These are phyloP conservation scores for Pleodorina starrii DNA, from an alignment of 139 green algal species.

Conservation along the genomic window DNA sequence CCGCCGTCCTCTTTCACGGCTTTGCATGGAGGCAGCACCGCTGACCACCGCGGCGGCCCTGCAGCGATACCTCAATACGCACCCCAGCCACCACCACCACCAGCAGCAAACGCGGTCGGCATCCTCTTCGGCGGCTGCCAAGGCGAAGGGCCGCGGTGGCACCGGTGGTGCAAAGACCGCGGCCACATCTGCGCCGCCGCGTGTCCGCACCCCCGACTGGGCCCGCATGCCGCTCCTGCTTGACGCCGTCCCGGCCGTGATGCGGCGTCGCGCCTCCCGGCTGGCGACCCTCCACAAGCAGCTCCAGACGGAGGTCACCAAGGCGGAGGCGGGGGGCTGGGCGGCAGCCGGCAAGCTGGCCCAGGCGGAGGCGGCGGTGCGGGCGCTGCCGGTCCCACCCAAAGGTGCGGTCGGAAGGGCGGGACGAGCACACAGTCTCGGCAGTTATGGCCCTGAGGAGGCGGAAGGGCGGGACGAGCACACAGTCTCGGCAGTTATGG, in stretches of 20 bases:
- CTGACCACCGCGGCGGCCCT: no score
- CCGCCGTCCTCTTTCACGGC: no score
- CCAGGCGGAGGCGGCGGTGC: background rate
- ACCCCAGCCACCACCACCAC: background rate
- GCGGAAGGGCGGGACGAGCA: no score
- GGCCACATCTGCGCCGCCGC: background rate
- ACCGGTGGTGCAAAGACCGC: background rate
- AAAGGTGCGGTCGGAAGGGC: background rate
- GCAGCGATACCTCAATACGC: background rate
- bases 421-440: no score
- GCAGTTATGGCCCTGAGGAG: no score
- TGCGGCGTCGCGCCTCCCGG: background rate
- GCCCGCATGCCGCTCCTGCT: conserved; percentile 16
- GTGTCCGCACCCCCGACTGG: conserved; percentile 9
- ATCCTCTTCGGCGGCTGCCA: background rate
- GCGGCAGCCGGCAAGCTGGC: background rate
- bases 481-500: no score
- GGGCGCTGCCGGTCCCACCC: background rate
- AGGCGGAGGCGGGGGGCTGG: background rate
- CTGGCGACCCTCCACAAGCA: background rate
- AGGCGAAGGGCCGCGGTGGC: conserved; percentile 1
- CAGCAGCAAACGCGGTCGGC: background rate
- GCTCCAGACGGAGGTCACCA: background rate
- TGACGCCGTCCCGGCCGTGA: background rate
- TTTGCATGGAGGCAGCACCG: no score